Base-by-base conservation (phyloP, 768 basidiomycete species). In the Rhodosporidiobolus sp. region DNA sequence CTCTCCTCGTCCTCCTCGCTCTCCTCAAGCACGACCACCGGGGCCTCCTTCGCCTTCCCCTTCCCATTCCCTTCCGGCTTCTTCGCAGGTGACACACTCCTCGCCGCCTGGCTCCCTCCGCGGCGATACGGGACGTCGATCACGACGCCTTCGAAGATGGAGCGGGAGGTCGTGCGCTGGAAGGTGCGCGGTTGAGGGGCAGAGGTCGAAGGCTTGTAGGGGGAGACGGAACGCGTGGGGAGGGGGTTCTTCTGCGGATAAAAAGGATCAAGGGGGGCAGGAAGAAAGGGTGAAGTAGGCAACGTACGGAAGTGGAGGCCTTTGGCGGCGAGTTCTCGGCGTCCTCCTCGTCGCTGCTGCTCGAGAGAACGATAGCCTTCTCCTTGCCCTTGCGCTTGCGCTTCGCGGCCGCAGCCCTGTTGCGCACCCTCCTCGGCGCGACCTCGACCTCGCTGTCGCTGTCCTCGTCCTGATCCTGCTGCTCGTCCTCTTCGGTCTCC, bases 131-230 rank as follows among this genome's bases (percentile, higher is more conserved):
- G 3, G 12, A 48, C 7, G n/a, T 61, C 45, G 60, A 61, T 61
- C 46, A 63, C 54, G 22, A 63, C 52, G n/a, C 50, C 63, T 22
- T 63, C 63, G 52, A 63, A 63, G 26, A 43, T 52, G 34, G 63
- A 54, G 52, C 9, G 34, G 22, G 50, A 16, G 63, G 45, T 10
- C 55, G 6, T 34, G 30, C 4, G 11, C 6, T 9, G 28, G 24
- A 12, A n/a, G 50, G 50, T 10, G 45, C 3, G n/a, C 48, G 38
- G 2, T 19, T 48, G 54, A 11, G n/a, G 28, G n/a, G 28, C 3
- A 6, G 30, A 6, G 28, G n/a, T n/a, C n/a, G 54, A 14, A 19
- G 17, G 30, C 4, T 3, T 55, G 10, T 4, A 30, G 34, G 34
- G 10, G 45, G 38, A n/a, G 43, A 50, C 26, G 30, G 50, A 63